Evolutionary conservation across 768 basidiomycete genomes (phyloP).

Genomic region (Macrolepiota dolichaula): DNA sequence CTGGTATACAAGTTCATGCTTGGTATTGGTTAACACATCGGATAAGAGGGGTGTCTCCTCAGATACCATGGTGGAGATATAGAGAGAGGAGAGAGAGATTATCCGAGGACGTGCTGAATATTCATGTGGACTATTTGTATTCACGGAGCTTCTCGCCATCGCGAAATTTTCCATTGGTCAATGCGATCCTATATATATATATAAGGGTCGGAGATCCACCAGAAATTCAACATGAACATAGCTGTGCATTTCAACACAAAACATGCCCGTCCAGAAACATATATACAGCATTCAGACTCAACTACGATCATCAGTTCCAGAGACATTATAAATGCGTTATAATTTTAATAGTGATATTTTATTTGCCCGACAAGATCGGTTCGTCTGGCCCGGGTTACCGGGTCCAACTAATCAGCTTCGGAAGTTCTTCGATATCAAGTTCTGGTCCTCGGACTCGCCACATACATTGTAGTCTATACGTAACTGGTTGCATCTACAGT

Average conservation of each 20-base stretch:
- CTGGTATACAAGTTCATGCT: conserved; percentile 42
- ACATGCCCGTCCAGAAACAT: no score
- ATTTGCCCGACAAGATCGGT: not conserved
- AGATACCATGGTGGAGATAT: not conserved
- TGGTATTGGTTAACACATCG: not conserved
- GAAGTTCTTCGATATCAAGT: not conserved
- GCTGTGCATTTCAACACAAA: no score
- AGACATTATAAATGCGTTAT: no score
- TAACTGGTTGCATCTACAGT: not conserved
- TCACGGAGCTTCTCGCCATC: not conserved
- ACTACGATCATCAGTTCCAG: no score
- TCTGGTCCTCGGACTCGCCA: no score
- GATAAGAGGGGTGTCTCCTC: not conserved
- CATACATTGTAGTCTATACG: not conserved
- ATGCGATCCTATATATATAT: no score
- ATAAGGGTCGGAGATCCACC: no score
- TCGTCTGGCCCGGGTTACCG: not conserved
- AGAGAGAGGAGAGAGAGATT: not conserved
- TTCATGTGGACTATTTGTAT: not conserved
- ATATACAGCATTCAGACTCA: no score
- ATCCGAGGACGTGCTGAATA: not conserved
- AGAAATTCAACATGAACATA: no score
- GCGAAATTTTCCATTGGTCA: not conserved
- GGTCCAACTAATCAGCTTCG: not conserved
- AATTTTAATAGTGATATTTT: no score